phyloP scores from a whole-genome alignment of 352 stramenopile genomes.

The Phytopythium aichiense region DNA sequence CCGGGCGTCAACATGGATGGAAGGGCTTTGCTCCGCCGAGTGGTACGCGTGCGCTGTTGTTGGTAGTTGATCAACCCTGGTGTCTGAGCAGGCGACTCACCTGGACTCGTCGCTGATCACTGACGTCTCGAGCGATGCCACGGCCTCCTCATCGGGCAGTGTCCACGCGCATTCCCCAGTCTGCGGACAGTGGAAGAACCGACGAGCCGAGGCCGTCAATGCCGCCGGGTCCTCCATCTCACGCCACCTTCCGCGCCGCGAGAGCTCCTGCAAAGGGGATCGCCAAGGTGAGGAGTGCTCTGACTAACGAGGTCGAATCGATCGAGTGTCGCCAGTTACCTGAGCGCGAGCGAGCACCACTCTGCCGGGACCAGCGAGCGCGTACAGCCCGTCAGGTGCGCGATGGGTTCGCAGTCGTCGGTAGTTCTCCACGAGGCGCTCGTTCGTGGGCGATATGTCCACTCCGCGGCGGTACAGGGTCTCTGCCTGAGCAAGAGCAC shows the following conservation, averaged over 20 bases:
- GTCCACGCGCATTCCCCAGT: conserved; percentile 41
- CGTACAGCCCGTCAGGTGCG: conserved; percentile 44
- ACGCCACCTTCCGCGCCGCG: conserved; percentile 22
- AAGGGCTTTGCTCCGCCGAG: neutral
- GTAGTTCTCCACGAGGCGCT: conserved; percentile 58
- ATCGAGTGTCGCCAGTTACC: conserved; percentile 12
- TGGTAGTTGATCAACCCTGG: neutral
- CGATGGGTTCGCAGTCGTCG: conserved; percentile 46
- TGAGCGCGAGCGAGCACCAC: conserved; percentile 33
- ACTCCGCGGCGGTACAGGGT: conserved; percentile 62
- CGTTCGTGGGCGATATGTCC: conserved; percentile 41
- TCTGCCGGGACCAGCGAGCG: conserved; percentile 40
- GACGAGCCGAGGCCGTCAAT: conserved; percentile 16
- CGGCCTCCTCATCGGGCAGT: conserved; percentile 6
- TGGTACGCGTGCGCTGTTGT: neutral
- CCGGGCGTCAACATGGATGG: neutral
- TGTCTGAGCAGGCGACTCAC: neutral
- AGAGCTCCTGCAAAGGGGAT: conserved; percentile 12
- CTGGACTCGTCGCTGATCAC: neutral
- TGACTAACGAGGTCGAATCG: neutral
- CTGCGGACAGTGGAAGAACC: conserved; percentile 41
- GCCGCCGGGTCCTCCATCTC: conserved; percentile 41
- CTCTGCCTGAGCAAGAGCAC: conserved; percentile 31
- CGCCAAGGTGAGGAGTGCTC: neutral
- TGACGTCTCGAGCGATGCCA: neutral